Base-by-base conservation (phyloP, 108 stramenopile genomes). In the Nitzschia sp. region DNA sequence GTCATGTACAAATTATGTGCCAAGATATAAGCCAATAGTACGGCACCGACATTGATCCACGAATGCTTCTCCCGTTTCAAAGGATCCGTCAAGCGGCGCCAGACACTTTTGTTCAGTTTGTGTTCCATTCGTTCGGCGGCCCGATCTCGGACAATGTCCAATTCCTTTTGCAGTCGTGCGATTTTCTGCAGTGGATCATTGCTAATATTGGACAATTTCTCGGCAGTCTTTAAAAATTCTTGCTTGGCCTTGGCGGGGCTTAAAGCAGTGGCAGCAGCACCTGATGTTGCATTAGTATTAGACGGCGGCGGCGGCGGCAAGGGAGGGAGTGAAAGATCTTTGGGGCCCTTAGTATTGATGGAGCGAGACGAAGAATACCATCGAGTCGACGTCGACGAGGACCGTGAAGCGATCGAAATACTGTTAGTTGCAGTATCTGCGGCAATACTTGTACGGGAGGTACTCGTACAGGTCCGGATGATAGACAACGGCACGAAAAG, bases 191-290 rank as follows among this genome's bases (percentile, higher is more conserved):
- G 25, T 2, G 68, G 68, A 58, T 76, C 63, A 55, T 66, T 41
- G n/a, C n/a, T n/a, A n/a, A n/a, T n/a, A n/a, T n/a, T n/a, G n/a
- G n/a, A n/a, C n/a, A n/a, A n/a, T n/a, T n/a, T 52, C 50, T 38
- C 26, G 0, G 67, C 30, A 17, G 21, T 35, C 29, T 76, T 66
- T 31, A 76, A 25, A 46, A 69, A 76, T 53, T 59, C 52, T 63
- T 69, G 38, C 34, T 76, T 76, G 28, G 75, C 75, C 33, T 69
- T 26, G 17, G 63, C 45, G 19, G 75, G 75, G n/a, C n/a, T n/a
- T n/a, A n/a, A n/a, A n/a, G n/a, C n/a, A n/a, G n/a, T n/a, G n/a
- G n/a, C n/a, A n/a, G n/a, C n/a, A n/a, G n/a, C n/a, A n/a, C n/a
- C n/a, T n/a, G n/a, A n/a, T n/a, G n/a, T n/a, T n/a, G n/a, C n/a